A percentile compares a stretch with the other conserved stretches of the same genome.
phyloP scores from a whole-genome alignment of 768 basidiomycete genomes.

The Xerocomellus intermedius region DNA sequence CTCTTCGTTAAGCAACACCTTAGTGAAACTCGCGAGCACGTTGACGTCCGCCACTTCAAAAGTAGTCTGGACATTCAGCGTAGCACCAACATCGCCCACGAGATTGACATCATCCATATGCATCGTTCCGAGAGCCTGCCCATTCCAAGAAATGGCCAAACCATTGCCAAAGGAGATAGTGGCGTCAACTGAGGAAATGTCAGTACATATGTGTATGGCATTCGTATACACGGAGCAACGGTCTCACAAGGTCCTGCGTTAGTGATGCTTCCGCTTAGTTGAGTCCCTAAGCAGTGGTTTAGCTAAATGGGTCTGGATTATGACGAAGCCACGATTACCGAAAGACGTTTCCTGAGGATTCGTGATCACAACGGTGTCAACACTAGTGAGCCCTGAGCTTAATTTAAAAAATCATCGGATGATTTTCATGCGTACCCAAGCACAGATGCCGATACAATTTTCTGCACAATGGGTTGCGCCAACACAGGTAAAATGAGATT shows the following conservation, averaged over 20 bases:
- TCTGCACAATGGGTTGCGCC: conserved; percentile 73
- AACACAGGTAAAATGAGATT: conserved; percentile 66
- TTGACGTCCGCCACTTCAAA: conserved; percentile 59
- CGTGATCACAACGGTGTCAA: conserved; percentile 61
- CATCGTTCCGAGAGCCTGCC: conserved; percentile 55
- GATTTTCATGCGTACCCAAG: conserved; percentile 43
- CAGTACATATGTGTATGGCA: conserved; percentile 1
- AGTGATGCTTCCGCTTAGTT: conserved; percentile 59
- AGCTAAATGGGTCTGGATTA: not conserved
- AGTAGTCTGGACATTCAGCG: conserved; percentile 49
- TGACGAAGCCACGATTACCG: conserved; percentile 31
- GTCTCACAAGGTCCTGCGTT: conserved; percentile 71
- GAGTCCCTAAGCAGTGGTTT: conserved; percentile 37
- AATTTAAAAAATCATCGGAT: not conserved
- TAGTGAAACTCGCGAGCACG: conserved; percentile 63
- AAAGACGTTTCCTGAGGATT: conserved; percentile 58
- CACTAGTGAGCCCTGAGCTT: conserved; percentile 32
- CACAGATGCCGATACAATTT: conserved; percentile 56
- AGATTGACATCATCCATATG: conserved; percentile 59
- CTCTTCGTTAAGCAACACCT: conserved; percentile 59
- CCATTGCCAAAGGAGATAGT: conserved; percentile 63
- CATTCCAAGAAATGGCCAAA: conserved; percentile 59
- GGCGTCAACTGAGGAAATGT: conserved; percentile 52
- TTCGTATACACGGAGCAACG: not conserved
- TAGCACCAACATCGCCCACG: conserved; percentile 61